Base-by-base conservation (phyloP, 768 basidiomycete genomes). In the Favolaschia claudopus region DNA sequence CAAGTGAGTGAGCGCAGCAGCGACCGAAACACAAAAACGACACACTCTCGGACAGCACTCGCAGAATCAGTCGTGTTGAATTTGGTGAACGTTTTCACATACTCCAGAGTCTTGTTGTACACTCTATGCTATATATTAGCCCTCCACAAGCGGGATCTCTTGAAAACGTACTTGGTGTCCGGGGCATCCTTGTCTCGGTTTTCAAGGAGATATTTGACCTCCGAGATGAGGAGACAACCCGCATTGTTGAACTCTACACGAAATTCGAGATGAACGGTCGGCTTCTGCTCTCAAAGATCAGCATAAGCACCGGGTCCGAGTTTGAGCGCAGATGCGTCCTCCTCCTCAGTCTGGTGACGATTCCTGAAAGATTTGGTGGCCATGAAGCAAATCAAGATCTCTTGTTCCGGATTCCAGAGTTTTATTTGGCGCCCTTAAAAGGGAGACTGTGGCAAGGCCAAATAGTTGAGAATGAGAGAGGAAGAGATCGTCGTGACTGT, bases 61-160 rank as follows among this genome's bases (percentile, higher is more conserved):
- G 92, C 91, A 43, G 88, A 89, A 69, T 91, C 93, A 20, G 88
- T 90, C 39, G 89, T 92, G 66, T 87, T 91, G 76, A 95, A 96
- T 76, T 95, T 92, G 13, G 93, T 85, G 70, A 96, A 96, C 8
- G 89, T 92, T 72, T 91, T 91, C 63, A 96, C 94, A 69, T 96
- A 96, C 67, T 95, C 93, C 37, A 92, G 77, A 1, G 95, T 95
- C 73, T 96, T 96, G 74, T 94, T 95, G 74, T 93, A 96, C 13
- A 96, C 93, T 27, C 93, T 96, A 64, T 15, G 50, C 22, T 20
- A 0, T 25, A 27, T 32, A 58, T 20, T 48, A 48, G 13, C 12
- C 19, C 38, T n/a, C n/a, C 14, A 22, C 39, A 24, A n/a, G 3
- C n/a, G 14, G 13, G 20, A 20, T 40, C 28, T 27, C 58, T 32